phyloP scores from a whole-genome alignment of 306 rosid species.

The Amphicarpaea edgeworthii region DNA sequence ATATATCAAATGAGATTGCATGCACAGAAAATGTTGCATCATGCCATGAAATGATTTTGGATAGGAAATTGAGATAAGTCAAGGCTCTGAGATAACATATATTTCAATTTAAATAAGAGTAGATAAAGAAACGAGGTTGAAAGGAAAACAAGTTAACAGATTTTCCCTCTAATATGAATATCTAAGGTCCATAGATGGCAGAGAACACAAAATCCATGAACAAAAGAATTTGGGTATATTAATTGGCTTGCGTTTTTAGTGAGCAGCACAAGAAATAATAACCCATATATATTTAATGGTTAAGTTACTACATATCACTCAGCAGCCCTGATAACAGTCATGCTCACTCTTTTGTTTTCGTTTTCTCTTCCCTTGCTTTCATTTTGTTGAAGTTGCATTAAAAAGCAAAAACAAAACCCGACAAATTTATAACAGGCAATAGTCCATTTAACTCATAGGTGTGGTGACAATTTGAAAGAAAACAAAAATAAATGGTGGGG shows the following conservation, averaged over 20 bases:
- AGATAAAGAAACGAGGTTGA: slow-evolving; percentile 1
- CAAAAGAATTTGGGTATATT: background rate
- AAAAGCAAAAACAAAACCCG: background rate
- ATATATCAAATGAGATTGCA: background rate
- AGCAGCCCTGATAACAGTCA: background rate
- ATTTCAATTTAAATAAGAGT: background rate
- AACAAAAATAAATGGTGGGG: background rate
- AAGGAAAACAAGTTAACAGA: background rate
- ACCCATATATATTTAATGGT: background rate
- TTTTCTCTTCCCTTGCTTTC: slow-evolving; percentile 11
- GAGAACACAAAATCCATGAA: slow-evolving; percentile 11
- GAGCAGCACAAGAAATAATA: slow-evolving; percentile 12
- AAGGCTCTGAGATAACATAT: background rate
- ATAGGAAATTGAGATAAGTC: background rate
- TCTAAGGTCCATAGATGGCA: slow-evolving; percentile 10
- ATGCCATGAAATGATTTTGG: slow-evolving; percentile 14
- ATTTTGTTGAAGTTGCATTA: background rate
- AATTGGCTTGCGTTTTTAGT: background rate
- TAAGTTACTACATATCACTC: background rate
- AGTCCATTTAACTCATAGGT: slow-evolving; percentile 13
- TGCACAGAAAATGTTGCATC: background rate
- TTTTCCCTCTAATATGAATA: slow-evolving; percentile 18
- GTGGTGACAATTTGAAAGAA: background rate
- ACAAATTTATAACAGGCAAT: background rate
- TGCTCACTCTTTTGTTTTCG: slow-evolving; percentile 14